A percentile compares a stretch with the other conserved stretches of the same genome.
Evolutionary conservation across 176 grass and related monocot species (phyloP).

Genomic region (Rhipidocladum racemiflorum): DNA sequence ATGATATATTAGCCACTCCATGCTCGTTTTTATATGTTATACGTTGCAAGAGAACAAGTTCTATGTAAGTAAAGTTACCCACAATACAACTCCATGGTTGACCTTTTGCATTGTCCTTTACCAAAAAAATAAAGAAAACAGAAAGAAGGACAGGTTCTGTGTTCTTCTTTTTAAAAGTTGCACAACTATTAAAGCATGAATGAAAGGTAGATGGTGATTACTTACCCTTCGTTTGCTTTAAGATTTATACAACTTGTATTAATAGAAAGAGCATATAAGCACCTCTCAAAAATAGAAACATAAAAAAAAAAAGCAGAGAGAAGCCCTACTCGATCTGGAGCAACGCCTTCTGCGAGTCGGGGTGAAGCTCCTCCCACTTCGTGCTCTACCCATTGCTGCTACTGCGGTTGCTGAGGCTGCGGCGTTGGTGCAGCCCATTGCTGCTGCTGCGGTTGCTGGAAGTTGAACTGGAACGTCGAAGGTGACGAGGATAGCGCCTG

Average conservation of each 20-base stretch:
- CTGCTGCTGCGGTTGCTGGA: no score
- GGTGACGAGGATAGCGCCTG: no score
- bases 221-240: no score
- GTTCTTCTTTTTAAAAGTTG: no score
- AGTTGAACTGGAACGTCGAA: no score
- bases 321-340: conserved; percentile 78
- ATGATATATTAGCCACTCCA: background rate
- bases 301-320: background rate
- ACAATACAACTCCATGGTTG: background rate
- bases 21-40: background rate
- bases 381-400: conserved; percentile 56
- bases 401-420: background rate
- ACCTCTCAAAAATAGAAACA: background rate
- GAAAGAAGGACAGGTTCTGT: no score
- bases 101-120: conserved; percentile 18
- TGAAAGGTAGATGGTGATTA: no score
- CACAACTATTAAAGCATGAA: no score
- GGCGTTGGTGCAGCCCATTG: no score
- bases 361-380: conserved; percentile 78
- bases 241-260: no score
- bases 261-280: no score
- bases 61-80: background rate
- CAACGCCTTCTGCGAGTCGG: conserved; percentile 69
- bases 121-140: no score
- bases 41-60: conserved; percentile 24